Percentiles rank a stretch among this genome's conserved stretches.
These are phyloP conservation scores for Coemansia sp. DNA, from an alignment of 192 early-diverging fungal genomes.

Conservation along the genomic window DNA sequence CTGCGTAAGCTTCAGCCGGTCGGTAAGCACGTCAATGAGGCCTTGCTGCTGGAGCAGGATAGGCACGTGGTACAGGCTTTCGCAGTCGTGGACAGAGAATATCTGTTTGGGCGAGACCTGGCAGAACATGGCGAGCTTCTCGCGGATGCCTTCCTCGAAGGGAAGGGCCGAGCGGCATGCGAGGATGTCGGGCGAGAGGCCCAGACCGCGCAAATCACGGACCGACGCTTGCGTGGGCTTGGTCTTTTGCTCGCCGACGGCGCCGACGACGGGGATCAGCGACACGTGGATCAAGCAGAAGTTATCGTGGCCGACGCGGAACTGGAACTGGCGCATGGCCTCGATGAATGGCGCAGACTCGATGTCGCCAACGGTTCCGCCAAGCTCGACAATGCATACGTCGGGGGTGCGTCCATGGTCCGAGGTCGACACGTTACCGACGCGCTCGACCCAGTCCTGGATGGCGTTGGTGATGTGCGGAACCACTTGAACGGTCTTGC, in stretches of 20 bases:
- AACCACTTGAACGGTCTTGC: conserved; percentile 99
- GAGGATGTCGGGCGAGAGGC: conserved; percentile 93
- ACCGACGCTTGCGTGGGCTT: conserved; percentile 99
- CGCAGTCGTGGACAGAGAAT: conserved; percentile 94
- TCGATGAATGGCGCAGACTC: conserved; percentile 99
- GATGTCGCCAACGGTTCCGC: conserved; percentile 98
- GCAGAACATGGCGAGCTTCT: conserved; percentile 99
- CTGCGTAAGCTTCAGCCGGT: conserved; percentile 73
- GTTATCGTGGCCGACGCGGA: conserved; percentile 97
- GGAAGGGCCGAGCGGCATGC: conserved; percentile 90
- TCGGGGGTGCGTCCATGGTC: conserved; percentile 70
- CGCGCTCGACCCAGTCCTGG: conserved; percentile 97
- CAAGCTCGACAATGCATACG: conserved; percentile 97
- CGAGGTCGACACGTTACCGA: conserved; percentile 82
- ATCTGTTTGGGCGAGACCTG: conserved; percentile 93
- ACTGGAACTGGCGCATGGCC: conserved; percentile 99
- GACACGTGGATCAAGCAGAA: conserved; percentile 98
- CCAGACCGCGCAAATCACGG: conserved; percentile 90
- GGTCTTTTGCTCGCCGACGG: conserved; percentile 98
- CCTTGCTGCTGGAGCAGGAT: conserved; percentile 86
- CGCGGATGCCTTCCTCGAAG: conserved; percentile 78
- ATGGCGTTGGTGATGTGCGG: conserved; percentile 97
- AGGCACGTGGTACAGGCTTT: conserved; percentile 96
- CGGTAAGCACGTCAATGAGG: conserved; percentile 75
- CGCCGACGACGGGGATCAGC: conserved; percentile 93